Conservation (phyloP, 2,329 filamentous ascomycete genomes). For the Ceratocystis destructans region DNA sequence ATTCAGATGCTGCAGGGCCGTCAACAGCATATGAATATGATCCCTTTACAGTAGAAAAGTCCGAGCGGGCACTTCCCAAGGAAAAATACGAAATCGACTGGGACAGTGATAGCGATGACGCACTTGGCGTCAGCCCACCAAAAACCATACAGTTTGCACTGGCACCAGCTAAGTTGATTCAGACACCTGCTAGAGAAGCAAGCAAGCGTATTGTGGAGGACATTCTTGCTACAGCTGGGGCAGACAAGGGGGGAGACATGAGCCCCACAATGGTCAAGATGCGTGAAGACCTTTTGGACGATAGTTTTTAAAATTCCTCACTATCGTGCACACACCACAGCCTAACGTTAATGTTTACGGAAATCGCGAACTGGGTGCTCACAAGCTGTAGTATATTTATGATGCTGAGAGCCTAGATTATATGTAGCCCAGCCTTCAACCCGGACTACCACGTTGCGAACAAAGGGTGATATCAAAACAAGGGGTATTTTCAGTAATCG, state of each 20-base stretch:
- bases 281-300: conserved; percentile 43
- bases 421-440: neutral
- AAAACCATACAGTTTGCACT: conserved; percentile 85
- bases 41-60: conserved; percentile 27
- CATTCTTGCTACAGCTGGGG: conserved; percentile 62
- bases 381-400: neutral
- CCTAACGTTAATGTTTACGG: neutral
- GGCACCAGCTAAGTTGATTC: conserved; percentile 60
- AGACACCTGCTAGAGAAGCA: conserved; percentile 71
- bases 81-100: conserved; percentile 47
- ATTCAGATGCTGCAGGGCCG: neutral
- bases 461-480: conserved; percentile 4
- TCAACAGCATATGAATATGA: conserved; percentile 25
- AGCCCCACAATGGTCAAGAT: conserved; percentile 54
- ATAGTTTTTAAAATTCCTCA: conserved; percentile 39
- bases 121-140: conserved; percentile 68
- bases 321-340: neutral
- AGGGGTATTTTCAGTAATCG: neutral
- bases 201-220: conserved; percentile 72
- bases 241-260: conserved; percentile 41
- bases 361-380: neutral
- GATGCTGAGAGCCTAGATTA: neutral
- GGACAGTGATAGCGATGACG: conserved; percentile 61
- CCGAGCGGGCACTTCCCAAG: conserved; percentile 24
- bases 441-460: neutral